Conservation (phyloP, 1,284 basidiomycete genomes). For the Pascua sp. region DNA sequence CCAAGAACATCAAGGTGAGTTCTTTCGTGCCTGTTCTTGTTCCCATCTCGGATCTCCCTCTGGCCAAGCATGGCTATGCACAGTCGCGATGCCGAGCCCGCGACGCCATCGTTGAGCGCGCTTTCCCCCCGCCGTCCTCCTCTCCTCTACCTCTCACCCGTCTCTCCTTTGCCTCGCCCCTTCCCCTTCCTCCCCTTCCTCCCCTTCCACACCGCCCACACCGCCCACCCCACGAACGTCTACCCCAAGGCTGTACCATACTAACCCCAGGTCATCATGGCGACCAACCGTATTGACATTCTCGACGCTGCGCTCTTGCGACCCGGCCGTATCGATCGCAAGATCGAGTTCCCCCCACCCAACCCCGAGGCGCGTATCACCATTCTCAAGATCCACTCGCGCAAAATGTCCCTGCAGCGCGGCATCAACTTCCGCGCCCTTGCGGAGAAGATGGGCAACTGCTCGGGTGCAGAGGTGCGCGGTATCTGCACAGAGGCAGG, state of each 20-base stretch:
- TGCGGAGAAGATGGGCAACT: constrained; percentile 99
- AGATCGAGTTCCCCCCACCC: constrained; percentile 98
- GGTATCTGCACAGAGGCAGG: constrained; percentile 99
- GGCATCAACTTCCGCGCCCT: constrained; percentile 92
- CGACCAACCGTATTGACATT: constrained; percentile 97
- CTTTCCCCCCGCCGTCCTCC: too few species aligned
- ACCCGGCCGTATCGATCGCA: constrained; percentile 95
- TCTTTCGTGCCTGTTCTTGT: constrained; percentile 17
- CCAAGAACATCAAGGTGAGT: constrained; percentile 89
- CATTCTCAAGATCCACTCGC: constrained; percentile 93
- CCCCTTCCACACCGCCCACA: too few species aligned
- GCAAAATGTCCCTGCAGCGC: constrained; percentile 98
- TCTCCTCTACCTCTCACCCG: too few species aligned
- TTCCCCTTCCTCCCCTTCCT: too few species aligned
- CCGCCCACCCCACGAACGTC: not conserved
- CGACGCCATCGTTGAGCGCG: too few species aligned
- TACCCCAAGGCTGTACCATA: not conserved
- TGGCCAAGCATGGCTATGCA: not conserved
- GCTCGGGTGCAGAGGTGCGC: constrained; percentile 94
- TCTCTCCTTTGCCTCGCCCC: too few species aligned
- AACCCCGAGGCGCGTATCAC: constrained; percentile 96
- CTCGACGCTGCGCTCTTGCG: constrained; percentile 90
- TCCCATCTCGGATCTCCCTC: too few species aligned
- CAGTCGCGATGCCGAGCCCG: not conserved
- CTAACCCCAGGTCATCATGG: constrained; percentile 75